Evolutionary conservation across 1,284 basidiomycete genomes (phyloP).

Genomic region (Puccinia novopanici): DNA sequence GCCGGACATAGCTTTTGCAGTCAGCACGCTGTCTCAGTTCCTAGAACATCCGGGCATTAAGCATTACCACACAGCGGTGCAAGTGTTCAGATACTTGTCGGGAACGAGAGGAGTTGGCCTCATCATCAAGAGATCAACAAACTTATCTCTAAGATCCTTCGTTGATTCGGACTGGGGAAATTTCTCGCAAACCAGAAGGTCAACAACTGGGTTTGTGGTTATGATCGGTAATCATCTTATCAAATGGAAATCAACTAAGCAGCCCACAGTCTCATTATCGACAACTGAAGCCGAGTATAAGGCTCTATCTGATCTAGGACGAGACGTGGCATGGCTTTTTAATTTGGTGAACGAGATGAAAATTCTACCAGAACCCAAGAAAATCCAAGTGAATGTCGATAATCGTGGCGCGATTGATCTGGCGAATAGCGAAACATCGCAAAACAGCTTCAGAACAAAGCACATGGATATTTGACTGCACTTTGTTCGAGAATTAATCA

Average conservation of each 20-base stretch:
- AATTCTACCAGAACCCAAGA: neutral
- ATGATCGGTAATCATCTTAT: too few species aligned
- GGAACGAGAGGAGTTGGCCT: neutral
- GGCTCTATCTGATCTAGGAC: too few species aligned
- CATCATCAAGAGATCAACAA: too few species aligned
- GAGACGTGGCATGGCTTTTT: too few species aligned
- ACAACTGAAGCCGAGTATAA: too few species aligned
- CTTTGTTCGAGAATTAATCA: neutral
- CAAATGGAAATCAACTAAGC: too few species aligned
- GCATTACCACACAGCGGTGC: neutral
- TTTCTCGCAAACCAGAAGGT: neutral
- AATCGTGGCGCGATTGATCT: neutral
- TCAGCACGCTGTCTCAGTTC: conserved; percentile 13
- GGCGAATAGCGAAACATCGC: neutral
- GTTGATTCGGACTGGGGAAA: neutral
- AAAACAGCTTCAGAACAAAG: neutral
- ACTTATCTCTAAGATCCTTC: neutral
- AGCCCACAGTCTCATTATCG: too few species aligned
- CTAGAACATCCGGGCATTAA: conserved; percentile 7
- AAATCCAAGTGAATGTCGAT: neutral
- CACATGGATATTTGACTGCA: neutral
- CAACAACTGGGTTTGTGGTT: too few species aligned
- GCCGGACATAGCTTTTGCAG: too few species aligned
- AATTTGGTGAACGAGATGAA: too few species aligned
- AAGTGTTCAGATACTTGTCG: conserved; percentile 1